Percentiles rank a stretch among this genome's conserved stretches.
phyloP scores from a whole-genome alignment of 192 early-diverging fungal species.

The Glomus cerebriforme region DNA sequence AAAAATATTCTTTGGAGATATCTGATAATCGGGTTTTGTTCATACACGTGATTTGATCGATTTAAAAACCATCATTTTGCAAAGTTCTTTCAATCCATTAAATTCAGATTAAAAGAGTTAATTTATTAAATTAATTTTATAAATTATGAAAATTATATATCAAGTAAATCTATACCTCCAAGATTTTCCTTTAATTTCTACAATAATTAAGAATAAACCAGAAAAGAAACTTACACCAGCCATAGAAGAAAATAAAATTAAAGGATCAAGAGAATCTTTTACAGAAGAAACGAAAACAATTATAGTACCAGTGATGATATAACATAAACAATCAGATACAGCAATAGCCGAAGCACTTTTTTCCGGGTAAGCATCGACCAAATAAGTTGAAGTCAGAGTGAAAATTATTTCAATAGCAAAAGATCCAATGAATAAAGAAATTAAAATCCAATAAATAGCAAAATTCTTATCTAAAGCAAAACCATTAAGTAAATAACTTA shows the following conservation, averaged over 20 bases:
- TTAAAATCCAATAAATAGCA: slow-evolving; percentile 28
- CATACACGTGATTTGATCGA: too few species aligned
- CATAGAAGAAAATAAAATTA: not conserved
- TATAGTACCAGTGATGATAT: not conserved
- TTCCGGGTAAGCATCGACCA: not conserved
- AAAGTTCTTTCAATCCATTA: too few species aligned
- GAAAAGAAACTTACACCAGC: not conserved
- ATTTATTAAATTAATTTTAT: too few species aligned
- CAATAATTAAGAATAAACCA: not conserved
- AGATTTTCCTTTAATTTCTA: not conserved
- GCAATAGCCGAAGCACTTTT: not conserved
- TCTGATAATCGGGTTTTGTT: too few species aligned
- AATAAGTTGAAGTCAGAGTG: not conserved
- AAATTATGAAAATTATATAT: too few species aligned
- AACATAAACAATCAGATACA: not conserved
- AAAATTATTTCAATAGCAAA: not conserved
- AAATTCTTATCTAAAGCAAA: slow-evolving; percentile 34
- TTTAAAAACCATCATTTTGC: too few species aligned
- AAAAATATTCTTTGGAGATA: too few species aligned
- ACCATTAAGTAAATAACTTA: slow-evolving; percentile 37
- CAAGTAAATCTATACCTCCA: not conserved
- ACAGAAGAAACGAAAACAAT: not conserved
- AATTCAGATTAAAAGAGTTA: too few species aligned
- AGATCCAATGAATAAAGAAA: slow-evolving; percentile 33
- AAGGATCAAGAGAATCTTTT: not conserved